Conservation (phyloP, 345 rosid species). For the Syzygium oleosum region DNA sequence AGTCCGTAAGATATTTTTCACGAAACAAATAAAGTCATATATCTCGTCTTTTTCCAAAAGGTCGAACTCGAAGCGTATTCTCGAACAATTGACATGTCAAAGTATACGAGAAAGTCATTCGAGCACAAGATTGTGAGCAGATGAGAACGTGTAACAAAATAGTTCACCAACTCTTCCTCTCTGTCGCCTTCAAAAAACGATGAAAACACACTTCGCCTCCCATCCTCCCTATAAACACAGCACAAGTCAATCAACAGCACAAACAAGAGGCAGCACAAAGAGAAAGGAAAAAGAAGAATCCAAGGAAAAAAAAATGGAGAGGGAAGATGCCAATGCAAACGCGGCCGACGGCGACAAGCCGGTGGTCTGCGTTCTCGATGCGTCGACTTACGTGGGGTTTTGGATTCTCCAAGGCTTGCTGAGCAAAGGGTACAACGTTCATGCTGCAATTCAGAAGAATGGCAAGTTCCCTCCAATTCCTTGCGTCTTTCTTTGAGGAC, state of each 20-base stretch:
- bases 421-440: slow-evolving; percentile 66
- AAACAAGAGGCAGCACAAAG: neutral
- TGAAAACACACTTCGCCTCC: neutral
- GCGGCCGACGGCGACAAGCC: slow-evolving; percentile 11
- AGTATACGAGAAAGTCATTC: neutral
- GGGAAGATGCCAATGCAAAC: neutral
- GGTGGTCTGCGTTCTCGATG: slow-evolving; percentile 73
- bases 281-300: neutral
- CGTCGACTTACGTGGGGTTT: slow-evolving; percentile 78
- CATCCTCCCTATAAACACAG: neutral
- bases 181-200: slow-evolving; percentile 1
- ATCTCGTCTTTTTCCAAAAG: neutral
- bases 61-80: neutral
- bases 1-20: neutral
- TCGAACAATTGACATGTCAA: neutral
- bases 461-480: slow-evolving; percentile 17
- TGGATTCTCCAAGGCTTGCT: slow-evolving; percentile 78
- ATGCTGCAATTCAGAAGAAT: slow-evolving; percentile 60
- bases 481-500: neutral
- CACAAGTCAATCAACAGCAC: neutral
- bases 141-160: slow-evolving; percentile 47
- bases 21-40: neutral
- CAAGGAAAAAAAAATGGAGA: neutral
- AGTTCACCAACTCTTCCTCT: slow-evolving; percentile 61
- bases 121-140: slow-evolving; percentile 20